phyloP scores from a whole-genome alignment of 176 grass and related monocot species.

The Cenchrus americanus region DNA sequence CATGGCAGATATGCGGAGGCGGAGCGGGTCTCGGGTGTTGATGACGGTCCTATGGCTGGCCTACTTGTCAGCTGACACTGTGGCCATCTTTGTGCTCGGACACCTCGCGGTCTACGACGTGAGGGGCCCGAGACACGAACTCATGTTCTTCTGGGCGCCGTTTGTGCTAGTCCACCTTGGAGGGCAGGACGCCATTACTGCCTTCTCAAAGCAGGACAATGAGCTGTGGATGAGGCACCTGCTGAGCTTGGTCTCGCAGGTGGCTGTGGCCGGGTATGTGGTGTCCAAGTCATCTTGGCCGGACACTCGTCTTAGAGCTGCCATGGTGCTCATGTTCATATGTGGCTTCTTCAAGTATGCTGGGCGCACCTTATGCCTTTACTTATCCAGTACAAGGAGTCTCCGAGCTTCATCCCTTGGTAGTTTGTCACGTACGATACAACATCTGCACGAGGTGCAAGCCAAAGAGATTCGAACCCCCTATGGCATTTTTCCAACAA shows the following conservation, averaged over 20 bases:
- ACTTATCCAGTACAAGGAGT: background rate
- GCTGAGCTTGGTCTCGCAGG: background rate
- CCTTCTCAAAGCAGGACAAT: conserved; percentile 16
- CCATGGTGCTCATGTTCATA: background rate
- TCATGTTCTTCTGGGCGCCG: background rate
- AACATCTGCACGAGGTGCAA: background rate
- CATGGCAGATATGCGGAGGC: background rate
- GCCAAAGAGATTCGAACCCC: no score
- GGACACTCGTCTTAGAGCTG: background rate
- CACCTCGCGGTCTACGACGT: background rate
- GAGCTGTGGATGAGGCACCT: background rate
- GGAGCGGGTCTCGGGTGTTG: background rate
- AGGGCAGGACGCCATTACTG: conserved; percentile 5
- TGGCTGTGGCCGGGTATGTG: background rate
- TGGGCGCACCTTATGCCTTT: background rate
- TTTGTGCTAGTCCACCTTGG: conserved; percentile 12
- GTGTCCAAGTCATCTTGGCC: background rate
- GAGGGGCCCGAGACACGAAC: background rate
- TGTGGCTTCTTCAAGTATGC: background rate
- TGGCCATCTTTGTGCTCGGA: conserved; percentile 16
- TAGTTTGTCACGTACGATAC: background rate
- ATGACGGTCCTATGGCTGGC: background rate
- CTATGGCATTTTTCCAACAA: no score
- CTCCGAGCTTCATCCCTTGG: background rate
- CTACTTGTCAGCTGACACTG: background rate